Percentiles rank a stretch among this genome's conserved stretches.
phyloP scores from a whole-genome alignment of 192 early-diverging fungal species.

The Mortierella antarctica region DNA sequence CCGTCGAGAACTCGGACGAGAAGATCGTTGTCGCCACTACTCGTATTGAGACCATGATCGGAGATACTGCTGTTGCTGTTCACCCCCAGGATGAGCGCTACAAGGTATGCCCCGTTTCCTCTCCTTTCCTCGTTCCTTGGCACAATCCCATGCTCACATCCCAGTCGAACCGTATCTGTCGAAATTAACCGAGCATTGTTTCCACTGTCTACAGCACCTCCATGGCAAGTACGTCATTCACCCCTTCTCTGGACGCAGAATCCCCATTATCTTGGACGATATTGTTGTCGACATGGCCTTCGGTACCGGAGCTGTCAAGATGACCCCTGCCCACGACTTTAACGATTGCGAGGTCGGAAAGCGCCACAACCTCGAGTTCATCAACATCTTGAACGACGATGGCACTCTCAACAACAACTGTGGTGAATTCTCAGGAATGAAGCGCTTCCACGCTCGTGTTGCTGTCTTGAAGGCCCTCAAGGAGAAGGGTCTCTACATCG shows the following conservation, averaged over 20 bases:
- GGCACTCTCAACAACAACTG: conserved; percentile 94
- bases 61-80: conserved; percentile 96
- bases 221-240: conserved; percentile 94
- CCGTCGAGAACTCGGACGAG: conserved; percentile 87
- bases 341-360: conserved; percentile 98
- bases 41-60: conserved; percentile 99
- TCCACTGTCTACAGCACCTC: conserved; percentile 68
- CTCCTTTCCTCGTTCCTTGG: neutral
- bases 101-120: conserved; percentile 56
- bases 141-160: neutral
- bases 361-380: conserved; percentile 92
- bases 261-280: conserved; percentile 91
- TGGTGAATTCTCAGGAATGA: conserved; percentile 88
- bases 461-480: conserved; percentile 89
- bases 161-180: neutral
- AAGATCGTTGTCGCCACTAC: conserved; percentile 96
- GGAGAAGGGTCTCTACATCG: conserved; percentile 88
- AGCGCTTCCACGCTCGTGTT: conserved; percentile 93
- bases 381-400: conserved; percentile 98
- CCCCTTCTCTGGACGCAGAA: conserved; percentile 91
- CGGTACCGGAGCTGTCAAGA: conserved; percentile 99
- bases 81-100: conserved; percentile 95
- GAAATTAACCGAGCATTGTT: neutral
- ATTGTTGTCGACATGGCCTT: conserved; percentile 90
- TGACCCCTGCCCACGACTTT: conserved; percentile 97